Conservation (phyloP, 352 stramenopile species). For the Phytopythium ostracodes region DNA sequence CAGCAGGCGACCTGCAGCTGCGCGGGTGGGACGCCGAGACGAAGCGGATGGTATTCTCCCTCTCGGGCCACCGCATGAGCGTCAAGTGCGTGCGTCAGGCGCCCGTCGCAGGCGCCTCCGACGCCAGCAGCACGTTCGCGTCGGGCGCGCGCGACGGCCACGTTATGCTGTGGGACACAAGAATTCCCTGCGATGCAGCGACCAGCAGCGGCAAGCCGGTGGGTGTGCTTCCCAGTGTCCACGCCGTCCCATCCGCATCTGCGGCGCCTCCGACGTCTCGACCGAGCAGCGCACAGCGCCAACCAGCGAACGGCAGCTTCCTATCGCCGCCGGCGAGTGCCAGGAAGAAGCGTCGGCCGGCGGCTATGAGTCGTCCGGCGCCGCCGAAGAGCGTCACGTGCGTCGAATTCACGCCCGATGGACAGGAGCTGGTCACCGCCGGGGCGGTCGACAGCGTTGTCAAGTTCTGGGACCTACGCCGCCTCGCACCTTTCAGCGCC, state of each 20-base stretch:
- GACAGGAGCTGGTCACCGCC: conserved; percentile 45
- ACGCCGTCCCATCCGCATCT: conserved; percentile 14
- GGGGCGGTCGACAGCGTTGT: conserved; percentile 56
- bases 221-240: conserved; percentile 27
- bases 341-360: conserved; percentile 16
- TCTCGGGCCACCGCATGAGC: conserved; percentile 59
- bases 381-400: conserved; percentile 62
- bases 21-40: conserved; percentile 55
- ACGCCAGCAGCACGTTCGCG: conserved; percentile 32
- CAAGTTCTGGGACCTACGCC: conserved; percentile 69
- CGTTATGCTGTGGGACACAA: conserved; percentile 60
- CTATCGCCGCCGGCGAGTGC: conserved; percentile 23
- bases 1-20: conserved; percentile 52
- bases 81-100: conserved; percentile 70
- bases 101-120: no score
- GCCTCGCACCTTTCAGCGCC: conserved; percentile 17
- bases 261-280: conserved; percentile 10
- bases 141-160: conserved; percentile 59
- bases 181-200: not conserved
- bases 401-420: conserved; percentile 47
- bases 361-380: conserved; percentile 6
- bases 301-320: conserved; percentile 17
- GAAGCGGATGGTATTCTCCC: conserved; percentile 20
- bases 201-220: conserved; percentile 16
- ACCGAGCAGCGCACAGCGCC: not conserved